Base-by-base conservation (phyloP, 2,329 filamentous ascomycete genomes). In the Ascochyta viciae-villosae region DNA sequence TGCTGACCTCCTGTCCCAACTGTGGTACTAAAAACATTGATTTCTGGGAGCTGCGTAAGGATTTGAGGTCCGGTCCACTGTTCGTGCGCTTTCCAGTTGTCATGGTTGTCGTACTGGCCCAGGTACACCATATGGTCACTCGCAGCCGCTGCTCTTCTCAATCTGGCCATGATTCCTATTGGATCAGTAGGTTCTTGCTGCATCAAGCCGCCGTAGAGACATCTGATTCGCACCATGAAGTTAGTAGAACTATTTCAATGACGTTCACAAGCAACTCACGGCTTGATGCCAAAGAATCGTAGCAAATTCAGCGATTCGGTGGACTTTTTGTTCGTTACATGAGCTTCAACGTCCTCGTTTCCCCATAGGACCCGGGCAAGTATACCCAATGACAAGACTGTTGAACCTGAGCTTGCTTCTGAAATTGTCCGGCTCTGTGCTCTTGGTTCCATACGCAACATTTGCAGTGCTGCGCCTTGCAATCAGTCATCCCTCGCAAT, bases 41-140 rank as follows among this genome's bases (percentile, higher is more conserved):
- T 84, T 41, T 84, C 77, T 0, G 84, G 84, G 0, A 86, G 65
- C 49, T 87, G 85, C 50, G 74, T 78, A 42, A 81, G 74, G 15
- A 87, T 84, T 58, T 87, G 85, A 0, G 84, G 82, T 0, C 84
- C 85, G 0, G 85, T 87, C 84, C 84, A 87, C 22, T 78, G 79
- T 10, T 83, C 70, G 59, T 87, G 85, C 1, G 84, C 74, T 63
- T 78, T 76, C 80, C 81, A 84, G 54, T 84, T 83, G 80, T 65
- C 59, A 16, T 84, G 77, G 43, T 86, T 85, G 23, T 83, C 81
- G 57, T 86, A 86, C 61, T 86, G 83, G 3, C 27, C 6, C 8
- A 29, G 27, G 12, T 29, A 29, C 9, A 29, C 27, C 8, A 29
- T 29, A 10, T 29, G 1, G 9, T 29, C 27, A 29, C 27, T 29